phyloP scores from a whole-genome alignment of 805 yeast species.

The Starmerella apicola region DNA sequence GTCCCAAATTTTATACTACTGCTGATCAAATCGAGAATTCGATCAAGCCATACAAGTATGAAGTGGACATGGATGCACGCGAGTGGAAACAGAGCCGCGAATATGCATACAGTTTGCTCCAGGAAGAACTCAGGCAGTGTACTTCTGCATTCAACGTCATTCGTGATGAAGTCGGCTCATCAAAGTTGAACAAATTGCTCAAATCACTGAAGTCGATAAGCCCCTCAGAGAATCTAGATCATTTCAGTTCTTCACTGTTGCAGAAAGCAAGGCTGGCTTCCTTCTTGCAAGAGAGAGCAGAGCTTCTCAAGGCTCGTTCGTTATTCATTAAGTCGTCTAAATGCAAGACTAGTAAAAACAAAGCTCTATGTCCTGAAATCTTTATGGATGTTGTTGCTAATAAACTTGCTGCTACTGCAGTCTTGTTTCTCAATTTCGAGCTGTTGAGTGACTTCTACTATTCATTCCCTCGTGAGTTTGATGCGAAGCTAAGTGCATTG shows the following conservation, averaged over 20 bases:
- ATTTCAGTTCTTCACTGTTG: slow-evolving; percentile 59
- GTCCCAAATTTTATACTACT: slow-evolving; percentile 70
- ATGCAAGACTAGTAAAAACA: slow-evolving; percentile 68
- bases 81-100: slow-evolving; percentile 82
- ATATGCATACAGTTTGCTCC: slow-evolving; percentile 57
- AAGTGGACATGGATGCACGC: slow-evolving; percentile 87
- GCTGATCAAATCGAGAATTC: slow-evolving; percentile 98
- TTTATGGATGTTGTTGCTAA: slow-evolving; percentile 86
- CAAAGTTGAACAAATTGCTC: slow-evolving; percentile 73
- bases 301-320: slow-evolving; percentile 60
- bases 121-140: slow-evolving; percentile 80
- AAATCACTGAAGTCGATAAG: slow-evolving; percentile 41
- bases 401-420: slow-evolving; percentile 85
- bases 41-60: slow-evolving; percentile 94
- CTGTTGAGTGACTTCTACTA: slow-evolving; percentile 88
- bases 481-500: slow-evolving; percentile 54
- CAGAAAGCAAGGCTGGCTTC: slow-evolving; percentile 74
- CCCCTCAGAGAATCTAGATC: slow-evolving; percentile 28
- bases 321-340: slow-evolving; percentile 60
- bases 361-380: slow-evolving; percentile 87
- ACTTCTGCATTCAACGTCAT: slow-evolving; percentile 46
- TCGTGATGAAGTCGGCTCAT: slow-evolving; percentile 64
- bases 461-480: slow-evolving; percentile 89
- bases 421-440: slow-evolving; percentile 85
- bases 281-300: slow-evolving; percentile 62